Evolutionary conservation across 768 basidiomycete genomes (phyloP), one percentile per base, ranked within the genome.

Genomic region (Kwoniella shandongensis): DNA sequence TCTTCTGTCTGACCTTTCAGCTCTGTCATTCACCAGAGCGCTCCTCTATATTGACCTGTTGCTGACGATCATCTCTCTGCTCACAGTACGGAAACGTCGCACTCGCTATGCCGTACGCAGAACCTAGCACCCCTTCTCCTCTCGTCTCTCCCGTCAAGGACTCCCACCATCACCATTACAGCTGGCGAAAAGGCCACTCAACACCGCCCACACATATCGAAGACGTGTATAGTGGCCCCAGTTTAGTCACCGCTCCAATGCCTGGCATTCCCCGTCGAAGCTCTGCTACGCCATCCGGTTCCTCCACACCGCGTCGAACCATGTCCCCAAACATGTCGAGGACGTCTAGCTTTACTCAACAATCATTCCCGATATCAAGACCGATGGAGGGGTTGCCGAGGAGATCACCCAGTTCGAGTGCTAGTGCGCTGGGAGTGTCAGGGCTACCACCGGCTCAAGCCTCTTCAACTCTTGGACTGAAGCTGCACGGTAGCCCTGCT

Each of bases 61-160:
- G 38, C 57, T 59, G 44, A 46, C 49, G 18, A 22, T 22, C 18
- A 3, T 49, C 15, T 44, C 38, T 39, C 18, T 23, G 18, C 8
- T n/a, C 27, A 8, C 17, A 51, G 51, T n/a, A 38, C 45, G 18
- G 29, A 23, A 18, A 45, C 32, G 13, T 32, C 32, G 29, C 30
- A 23, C 13, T 39, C 51, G 61, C 32, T 38, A 76, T 76, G 74
- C 74, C 74, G 20, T 76, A 76, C 70, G 62, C 72, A 20, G 66
- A 67, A 38, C 74, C 74, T 22, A 67, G 65, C 18, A 69, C 72
- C 4, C 50, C 50, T 12, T 44, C 56, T 7, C 70, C 72, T 4
- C 7, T 70, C 2, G 51, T 63, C 18, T 73, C 74, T 46, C 62
- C 69, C 17, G 57, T 32, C 23, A 65, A 63, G 41, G 66, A 70